A percentile compares a stretch with the other conserved stretches of the same genome.
Evolutionary conservation across 306 rosid species (phyloP).

Genomic region (Benincasa hispida): DNA sequence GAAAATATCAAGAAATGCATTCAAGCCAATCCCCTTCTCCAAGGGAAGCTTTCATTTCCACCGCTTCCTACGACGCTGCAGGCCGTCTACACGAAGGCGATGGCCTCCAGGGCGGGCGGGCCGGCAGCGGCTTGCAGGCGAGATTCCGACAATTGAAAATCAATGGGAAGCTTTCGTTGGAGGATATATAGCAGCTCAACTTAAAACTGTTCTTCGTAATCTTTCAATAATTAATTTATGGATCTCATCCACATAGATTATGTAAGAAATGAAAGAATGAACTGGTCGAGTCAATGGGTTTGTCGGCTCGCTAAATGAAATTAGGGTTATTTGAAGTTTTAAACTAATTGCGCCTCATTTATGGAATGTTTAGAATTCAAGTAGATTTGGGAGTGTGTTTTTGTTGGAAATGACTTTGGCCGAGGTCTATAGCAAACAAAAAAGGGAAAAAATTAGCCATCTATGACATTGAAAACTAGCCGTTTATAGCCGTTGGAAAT

Average conservation of each 20-base stretch:
- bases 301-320: background rate
- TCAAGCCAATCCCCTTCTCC: background rate
- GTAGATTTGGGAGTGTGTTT: no score
- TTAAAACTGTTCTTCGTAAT: no score
- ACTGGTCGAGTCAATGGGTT: background rate
- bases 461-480: no score
- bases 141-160: background rate
- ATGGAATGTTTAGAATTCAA: background rate
- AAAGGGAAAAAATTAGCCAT: no score
- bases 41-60: background rate
- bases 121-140: background rate
- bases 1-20: background rate
- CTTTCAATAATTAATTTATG: no score
- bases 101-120: no score
- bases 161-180: background rate
- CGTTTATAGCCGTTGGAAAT: no score
- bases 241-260: background rate
- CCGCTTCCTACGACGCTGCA: background rate
- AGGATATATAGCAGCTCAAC: background rate
- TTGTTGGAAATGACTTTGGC: no score
- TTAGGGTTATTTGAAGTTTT: background rate
- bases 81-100: background rate
- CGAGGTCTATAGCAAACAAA: no score
- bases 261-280: background rate
- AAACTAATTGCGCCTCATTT: no score